phyloP scores from a whole-genome alignment of 2,329 filamentous ascomycete species.

The Colletotrichum sp. region DNA sequence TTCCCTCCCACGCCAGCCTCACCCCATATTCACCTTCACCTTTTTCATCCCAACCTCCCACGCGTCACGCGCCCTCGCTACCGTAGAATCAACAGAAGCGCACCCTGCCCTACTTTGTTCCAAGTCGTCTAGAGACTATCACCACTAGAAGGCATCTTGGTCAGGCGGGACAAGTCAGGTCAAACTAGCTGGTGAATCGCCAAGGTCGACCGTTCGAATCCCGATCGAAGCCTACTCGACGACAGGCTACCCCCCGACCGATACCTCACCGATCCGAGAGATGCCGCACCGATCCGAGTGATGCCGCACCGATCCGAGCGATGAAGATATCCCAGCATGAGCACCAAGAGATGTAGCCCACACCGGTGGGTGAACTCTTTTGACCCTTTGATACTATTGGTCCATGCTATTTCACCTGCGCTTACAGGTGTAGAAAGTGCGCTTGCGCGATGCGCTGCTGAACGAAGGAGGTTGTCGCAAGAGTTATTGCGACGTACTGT shows the following conservation, averaged over 20 bases:
- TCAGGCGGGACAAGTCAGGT: not conserved
- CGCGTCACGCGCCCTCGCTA: not conserved
- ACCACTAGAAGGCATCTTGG: not conserved
- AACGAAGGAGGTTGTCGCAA: not conserved
- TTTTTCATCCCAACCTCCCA: not conserved
- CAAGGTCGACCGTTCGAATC: not conserved
- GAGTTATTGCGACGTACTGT: not conserved
- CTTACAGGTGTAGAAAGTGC: not conserved
- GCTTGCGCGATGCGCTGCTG: not conserved
- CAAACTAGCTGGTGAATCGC: not conserved
- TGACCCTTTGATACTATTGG: not conserved
- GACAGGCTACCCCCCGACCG: not conserved
- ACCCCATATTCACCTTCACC: not conserved
- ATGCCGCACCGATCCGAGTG: not conserved
- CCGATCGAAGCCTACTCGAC: not conserved
- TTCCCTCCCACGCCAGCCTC: not conserved
- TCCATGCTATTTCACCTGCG: not conserved
- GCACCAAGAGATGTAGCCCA: conserved; percentile 9
- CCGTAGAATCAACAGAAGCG: not conserved
- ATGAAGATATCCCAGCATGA: not conserved
- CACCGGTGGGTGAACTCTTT: not conserved
- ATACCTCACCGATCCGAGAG: not conserved
- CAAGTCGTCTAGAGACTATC: not conserved
- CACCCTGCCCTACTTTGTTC: not conserved
- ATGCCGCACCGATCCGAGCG: not conserved